A percentile compares a stretch with the other conserved stretches of the same genome.
Evolutionary conservation across 805 yeast genomes (phyloP).

Genomic region (Starmera quercuum): DNA sequence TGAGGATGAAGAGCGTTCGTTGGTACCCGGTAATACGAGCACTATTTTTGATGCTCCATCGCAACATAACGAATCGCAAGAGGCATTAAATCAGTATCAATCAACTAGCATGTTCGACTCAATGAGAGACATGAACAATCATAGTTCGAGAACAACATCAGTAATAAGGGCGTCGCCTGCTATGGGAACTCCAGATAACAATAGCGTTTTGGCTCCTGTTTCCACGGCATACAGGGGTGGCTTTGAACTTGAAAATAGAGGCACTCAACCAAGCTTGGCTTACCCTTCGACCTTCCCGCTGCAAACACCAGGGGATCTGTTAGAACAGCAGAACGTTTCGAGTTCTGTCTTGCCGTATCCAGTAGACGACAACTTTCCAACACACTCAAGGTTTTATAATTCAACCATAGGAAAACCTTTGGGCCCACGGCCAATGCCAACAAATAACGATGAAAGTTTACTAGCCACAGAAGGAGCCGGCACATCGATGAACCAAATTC

Average conservation of each 20-base stretch:
- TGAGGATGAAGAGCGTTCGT: conserved; percentile 13
- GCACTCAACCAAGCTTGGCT: conserved; percentile 1
- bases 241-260: conserved; percentile 5
- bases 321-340: too few species aligned
- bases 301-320: too few species aligned
- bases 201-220: conserved; percentile 12
- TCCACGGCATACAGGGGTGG: conserved; percentile 14
- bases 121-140: conserved; percentile 8
- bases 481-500: too few species aligned
- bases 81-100: conserved; percentile 11
- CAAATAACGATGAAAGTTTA: not conserved
- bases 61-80: conserved; percentile 9
- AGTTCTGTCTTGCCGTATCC: not conserved
- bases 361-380: not conserved
- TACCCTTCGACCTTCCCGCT: too few species aligned
- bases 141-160: conserved; percentile 3
- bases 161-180: not conserved
- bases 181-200: conserved; percentile 4
- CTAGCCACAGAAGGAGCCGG: too few species aligned
- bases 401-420: conserved; percentile 8
- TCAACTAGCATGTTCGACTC: conserved; percentile 14
- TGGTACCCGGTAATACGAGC: conserved; percentile 1
- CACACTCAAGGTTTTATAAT: not conserved
- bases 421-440: conserved; percentile 22
- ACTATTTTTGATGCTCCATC: conserved; percentile 6